Conservation (phyloP, 257 asterid species). For the Penstemon barbatus region DNA sequence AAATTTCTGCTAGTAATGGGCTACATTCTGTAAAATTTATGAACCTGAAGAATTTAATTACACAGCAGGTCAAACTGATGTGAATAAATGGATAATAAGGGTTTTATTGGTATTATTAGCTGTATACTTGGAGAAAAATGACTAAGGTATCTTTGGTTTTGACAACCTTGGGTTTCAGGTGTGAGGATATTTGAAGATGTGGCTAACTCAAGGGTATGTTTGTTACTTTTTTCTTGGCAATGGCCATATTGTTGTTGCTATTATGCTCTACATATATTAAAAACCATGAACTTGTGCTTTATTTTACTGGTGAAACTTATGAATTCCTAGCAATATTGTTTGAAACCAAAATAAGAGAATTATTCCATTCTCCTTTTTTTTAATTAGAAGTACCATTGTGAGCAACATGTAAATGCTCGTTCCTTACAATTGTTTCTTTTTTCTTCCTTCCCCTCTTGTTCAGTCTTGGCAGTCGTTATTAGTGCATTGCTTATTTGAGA, state of each 20-base stretch:
- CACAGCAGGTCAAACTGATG: slow-evolving; percentile 19
- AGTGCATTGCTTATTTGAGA: no score
- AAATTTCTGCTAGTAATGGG: slow-evolving; percentile 4
- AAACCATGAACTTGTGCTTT: not conserved
- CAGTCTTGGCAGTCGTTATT: no score
- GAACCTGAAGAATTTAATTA: slow-evolving; percentile 6
- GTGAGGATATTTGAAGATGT: slow-evolving; percentile 94
- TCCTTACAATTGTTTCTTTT: no score
- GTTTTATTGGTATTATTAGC: slow-evolving; percentile 1
- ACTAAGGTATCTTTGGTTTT: slow-evolving; percentile 25
- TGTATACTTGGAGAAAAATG: slow-evolving; percentile 14
- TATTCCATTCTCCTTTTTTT: no score
- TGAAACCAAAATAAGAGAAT: no score
- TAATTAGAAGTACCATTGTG: no score
- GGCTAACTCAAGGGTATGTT: slow-evolving; percentile 66
- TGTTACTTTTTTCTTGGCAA: not conserved
- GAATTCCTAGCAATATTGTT: no score
- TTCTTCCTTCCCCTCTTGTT: no score
- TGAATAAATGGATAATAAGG: not conserved
- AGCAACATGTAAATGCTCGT: no score
- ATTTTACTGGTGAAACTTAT: not conserved
- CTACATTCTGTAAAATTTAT: slow-evolving; percentile 9
- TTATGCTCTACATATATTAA: not conserved
- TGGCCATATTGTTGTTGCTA: not conserved
- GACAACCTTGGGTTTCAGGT: slow-evolving; percentile 55